Percentiles rank a stretch among this genome's conserved stretches.
Evolutionary conservation across 805 yeast genomes (phyloP).

Genomic region (Kluyveromyces siamensis): DNA sequence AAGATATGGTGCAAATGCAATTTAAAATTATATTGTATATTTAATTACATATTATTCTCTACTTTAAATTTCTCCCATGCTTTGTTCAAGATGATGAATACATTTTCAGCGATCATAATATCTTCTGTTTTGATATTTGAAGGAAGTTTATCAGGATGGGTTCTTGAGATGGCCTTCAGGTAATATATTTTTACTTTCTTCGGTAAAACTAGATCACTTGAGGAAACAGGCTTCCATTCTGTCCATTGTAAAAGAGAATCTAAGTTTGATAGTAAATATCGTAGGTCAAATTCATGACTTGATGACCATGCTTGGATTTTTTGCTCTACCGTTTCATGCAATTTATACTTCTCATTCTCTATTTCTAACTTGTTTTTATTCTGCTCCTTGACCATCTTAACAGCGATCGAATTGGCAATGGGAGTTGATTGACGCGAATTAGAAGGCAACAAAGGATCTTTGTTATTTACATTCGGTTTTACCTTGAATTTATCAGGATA

Average conservation of each 20-base stretch:
- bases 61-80: constrained; percentile 83
- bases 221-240: constrained; percentile 56
- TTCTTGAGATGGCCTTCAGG: constrained; percentile 83
- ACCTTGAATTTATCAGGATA: constrained; percentile 38
- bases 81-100: constrained; percentile 71
- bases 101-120: constrained; percentile 78
- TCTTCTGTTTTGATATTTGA: constrained; percentile 49
- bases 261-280: constrained; percentile 66
- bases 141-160: constrained; percentile 80
- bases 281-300: constrained; percentile 72
- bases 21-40: neutral
- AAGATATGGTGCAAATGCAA: constrained; percentile 7
- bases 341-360: constrained; percentile 49
- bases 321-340: constrained; percentile 55
- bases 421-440: too few species aligned
- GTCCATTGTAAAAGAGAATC: constrained; percentile 59
- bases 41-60: constrained; percentile 38
- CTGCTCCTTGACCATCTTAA: constrained; percentile 42
- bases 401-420: constrained; percentile 31
- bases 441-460: neutral
- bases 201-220: constrained; percentile 75
- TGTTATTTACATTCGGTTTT: constrained; percentile 20
- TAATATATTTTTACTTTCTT: constrained; percentile 81
- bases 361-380: constrained; percentile 36
- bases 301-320: constrained; percentile 53